Conservation (phyloP, 371 early-diverging fungal species). For the Blakeslea trispora region DNA sequence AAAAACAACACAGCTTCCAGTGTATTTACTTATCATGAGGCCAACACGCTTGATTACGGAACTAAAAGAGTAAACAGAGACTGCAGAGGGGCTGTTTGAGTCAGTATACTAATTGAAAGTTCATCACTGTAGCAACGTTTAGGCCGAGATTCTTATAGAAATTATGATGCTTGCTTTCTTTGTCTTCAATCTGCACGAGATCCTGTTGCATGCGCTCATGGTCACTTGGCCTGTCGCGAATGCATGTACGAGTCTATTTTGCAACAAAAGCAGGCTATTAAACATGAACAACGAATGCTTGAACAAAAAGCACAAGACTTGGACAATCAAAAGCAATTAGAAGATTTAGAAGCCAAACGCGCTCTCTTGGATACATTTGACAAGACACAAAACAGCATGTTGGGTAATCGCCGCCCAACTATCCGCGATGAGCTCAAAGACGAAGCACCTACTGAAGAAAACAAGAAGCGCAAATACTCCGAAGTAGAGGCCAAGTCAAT, state of each 20-base stretch:
- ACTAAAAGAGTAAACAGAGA: slow-evolving; percentile 70
- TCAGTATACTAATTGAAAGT: neutral
- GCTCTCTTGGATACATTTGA: slow-evolving; percentile 63
- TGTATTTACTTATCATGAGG: slow-evolving; percentile 93
- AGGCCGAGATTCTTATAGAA: slow-evolving; percentile 85
- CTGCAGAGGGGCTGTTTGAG: too few species aligned
- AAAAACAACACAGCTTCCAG: slow-evolving; percentile 96
- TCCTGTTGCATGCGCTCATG: slow-evolving; percentile 81
- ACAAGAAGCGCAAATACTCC: slow-evolving; percentile 48
- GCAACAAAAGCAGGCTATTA: slow-evolving; percentile 82
- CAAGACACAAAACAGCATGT: slow-evolving; percentile 64
- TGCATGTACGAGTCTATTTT: slow-evolving; percentile 89
- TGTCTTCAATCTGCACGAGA: slow-evolving; percentile 87
- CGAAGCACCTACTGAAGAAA: neutral
- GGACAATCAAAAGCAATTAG: slow-evolving; percentile 47
- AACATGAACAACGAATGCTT: slow-evolving; percentile 51
- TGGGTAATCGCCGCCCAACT: slow-evolving; percentile 30
- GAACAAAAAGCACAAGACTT: slow-evolving; percentile 75
- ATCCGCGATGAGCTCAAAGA: slow-evolving; percentile 6
- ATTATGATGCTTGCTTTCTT: slow-evolving; percentile 88
- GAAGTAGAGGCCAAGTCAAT: slow-evolving; percentile 36
- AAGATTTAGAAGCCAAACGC: slow-evolving; percentile 51
- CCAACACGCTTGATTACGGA: slow-evolving; percentile 86
- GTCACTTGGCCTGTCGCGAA: slow-evolving; percentile 88
- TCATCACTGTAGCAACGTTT: slow-evolving; percentile 64